Percentiles rank a stretch among this genome's conserved stretches.
Conservation (phyloP, 192 early-diverging fungal species). For the Rhizoclosmatium sp. region DNA sequence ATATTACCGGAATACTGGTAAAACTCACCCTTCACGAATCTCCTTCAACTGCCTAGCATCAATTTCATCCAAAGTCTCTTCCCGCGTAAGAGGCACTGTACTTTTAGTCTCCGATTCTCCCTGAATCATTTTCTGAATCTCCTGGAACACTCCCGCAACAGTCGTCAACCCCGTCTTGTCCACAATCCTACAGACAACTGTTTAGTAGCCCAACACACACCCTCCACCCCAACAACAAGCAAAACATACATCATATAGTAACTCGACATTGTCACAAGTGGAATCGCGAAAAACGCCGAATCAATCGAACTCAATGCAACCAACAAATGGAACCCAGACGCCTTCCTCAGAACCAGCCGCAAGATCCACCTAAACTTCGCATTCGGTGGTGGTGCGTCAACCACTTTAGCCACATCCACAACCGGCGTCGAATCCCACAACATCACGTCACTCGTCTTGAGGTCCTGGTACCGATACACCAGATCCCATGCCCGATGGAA, state of each 20-base stretch:
- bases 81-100: not conserved
- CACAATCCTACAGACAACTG: not conserved
- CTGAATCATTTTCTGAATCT: conserved; percentile 8
- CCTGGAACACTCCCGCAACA: not conserved
- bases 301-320: not conserved
- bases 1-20: not conserved
- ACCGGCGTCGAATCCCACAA: conserved; percentile 2
- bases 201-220: not conserved
- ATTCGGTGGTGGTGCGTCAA: conserved; percentile 8
- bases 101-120: not conserved
- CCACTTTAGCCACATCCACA: not conserved
- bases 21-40: conserved; percentile 15
- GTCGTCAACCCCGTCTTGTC: not conserved
- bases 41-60: conserved; percentile 18
- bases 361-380: conserved; percentile 13
- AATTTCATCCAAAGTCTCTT: conserved; percentile 17
- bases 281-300: conserved; percentile 9
- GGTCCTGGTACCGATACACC: conserved; percentile 25
- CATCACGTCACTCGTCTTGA: not conserved
- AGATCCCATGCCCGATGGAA: conserved; percentile 26
- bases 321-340: conserved; percentile 17
- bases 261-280: not conserved
- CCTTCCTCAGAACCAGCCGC: conserved; percentile 12
- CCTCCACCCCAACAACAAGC: not conserved
- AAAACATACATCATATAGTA: conserved; percentile 10